Conservation (phyloP, 2,329 filamentous ascomycete genomes). For the Dissoconium aciculare region DNA sequence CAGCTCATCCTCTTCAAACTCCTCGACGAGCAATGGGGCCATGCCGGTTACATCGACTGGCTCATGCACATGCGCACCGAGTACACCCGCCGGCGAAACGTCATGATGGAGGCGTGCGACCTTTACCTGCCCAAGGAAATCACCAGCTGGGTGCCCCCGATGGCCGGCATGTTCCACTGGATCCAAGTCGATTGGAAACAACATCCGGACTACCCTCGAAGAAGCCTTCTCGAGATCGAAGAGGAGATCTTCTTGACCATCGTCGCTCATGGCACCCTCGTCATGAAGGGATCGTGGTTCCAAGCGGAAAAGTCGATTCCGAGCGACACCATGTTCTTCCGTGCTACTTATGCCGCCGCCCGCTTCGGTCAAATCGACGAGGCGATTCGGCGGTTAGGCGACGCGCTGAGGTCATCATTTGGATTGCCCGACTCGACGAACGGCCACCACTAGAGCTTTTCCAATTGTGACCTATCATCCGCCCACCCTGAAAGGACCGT, state of each 20-base stretch:
- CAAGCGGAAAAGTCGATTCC: constrained; percentile 50
- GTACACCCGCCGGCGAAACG: constrained; percentile 67
- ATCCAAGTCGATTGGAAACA: constrained; percentile 50
- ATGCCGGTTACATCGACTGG: constrained; percentile 80
- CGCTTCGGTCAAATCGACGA: constrained; percentile 37
- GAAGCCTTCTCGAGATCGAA: constrained; percentile 52
- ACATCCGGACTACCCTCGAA: constrained; percentile 44
- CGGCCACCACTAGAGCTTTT: too few relatives aligned
- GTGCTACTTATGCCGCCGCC: constrained; percentile 77
- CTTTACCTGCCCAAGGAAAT: constrained; percentile 57
- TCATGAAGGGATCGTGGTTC: constrained; percentile 86
- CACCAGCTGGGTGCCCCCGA: constrained; percentile 64
- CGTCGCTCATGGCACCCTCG: constrained; percentile 61
- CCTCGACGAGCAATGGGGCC: constrained; percentile 87
- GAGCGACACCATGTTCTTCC: constrained; percentile 61
- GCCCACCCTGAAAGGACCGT: too few relatives aligned
- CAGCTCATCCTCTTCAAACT: constrained; percentile 79
- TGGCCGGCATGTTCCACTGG: constrained; percentile 92
- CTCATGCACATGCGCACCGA: constrained; percentile 64
- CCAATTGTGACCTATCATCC: too few relatives aligned
- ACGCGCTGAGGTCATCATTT: constrained; percentile 52
- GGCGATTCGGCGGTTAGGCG: constrained; percentile 49
- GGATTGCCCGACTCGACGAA: too few relatives aligned
- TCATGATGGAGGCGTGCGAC: constrained; percentile 66
- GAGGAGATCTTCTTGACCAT: constrained; percentile 70